phyloP scores from a whole-genome alignment of 805 yeast genomes.

The Kluyveromyces aestuarii region DNA sequence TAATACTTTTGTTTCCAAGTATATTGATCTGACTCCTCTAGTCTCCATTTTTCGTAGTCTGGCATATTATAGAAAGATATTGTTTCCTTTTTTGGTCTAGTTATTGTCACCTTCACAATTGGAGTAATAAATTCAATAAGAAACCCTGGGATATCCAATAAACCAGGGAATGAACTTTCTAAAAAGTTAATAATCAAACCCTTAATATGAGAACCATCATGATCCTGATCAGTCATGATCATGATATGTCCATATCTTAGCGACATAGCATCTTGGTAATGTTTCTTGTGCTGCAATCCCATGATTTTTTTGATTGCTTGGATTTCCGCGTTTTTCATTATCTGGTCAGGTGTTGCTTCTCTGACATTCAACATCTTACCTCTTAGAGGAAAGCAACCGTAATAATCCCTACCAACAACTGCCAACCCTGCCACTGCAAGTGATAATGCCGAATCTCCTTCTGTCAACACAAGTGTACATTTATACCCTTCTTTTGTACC shows the following conservation, averaged over 20 bases:
- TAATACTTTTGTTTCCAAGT: conserved; percentile 92
- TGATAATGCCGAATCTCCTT: conserved; percentile 93
- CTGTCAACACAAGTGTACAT: conserved; percentile 89
- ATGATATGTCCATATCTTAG: conserved; percentile 92
- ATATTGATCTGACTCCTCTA: conserved; percentile 59
- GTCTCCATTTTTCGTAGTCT: conserved; percentile 91
- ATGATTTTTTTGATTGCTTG: conserved; percentile 91
- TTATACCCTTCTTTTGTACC: conserved; percentile 89
- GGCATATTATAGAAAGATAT: conserved; percentile 90
- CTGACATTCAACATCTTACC: conserved; percentile 94
- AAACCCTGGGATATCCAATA: conserved; percentile 84
- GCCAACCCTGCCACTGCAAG: conserved; percentile 89
- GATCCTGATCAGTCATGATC: conserved; percentile 99
- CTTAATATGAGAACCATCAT: conserved; percentile 96
- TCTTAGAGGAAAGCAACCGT: conserved; percentile 90
- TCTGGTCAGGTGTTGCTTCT: conserved; percentile 95
- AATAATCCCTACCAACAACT: conserved; percentile 90
- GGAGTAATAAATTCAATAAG: conserved; percentile 93
- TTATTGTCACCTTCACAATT: conserved; percentile 79
- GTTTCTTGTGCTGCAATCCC: conserved; percentile 89
- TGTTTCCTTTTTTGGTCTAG: conserved; percentile 48
- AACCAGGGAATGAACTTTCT: conserved; percentile 90
- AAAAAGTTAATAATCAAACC: conserved; percentile 89
- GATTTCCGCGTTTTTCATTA: conserved; percentile 86
- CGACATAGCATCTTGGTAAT: conserved; percentile 61